These are phyloP conservation scores for Hanseniaspora gamundiae DNA, from an alignment of 1,139 yeast species.

Conservation along the genomic window DNA sequence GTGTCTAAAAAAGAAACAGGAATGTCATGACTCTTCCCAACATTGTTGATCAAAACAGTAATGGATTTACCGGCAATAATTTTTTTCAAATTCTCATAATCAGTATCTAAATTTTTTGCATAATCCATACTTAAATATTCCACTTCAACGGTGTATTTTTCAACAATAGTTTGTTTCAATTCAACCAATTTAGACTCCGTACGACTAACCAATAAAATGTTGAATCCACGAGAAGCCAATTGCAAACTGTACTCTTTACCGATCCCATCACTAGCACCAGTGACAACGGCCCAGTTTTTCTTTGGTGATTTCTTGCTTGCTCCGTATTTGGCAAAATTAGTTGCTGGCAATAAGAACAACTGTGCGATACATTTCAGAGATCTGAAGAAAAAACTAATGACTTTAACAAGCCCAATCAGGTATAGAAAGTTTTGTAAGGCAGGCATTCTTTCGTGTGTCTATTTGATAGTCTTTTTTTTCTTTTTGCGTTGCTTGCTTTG, in stretches of 20 bases:
- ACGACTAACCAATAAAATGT: conserved; percentile 72
- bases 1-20: conserved; percentile 92
- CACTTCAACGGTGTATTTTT: conserved; percentile 48
- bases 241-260: conserved; percentile 87
- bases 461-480: background rate
- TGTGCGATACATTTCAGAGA: conserved; percentile 29
- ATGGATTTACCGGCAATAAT: conserved; percentile 39
- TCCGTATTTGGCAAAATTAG: conserved; percentile 61
- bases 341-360: conserved; percentile 51
- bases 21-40: conserved; percentile 87
- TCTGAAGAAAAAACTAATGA: conserved; percentile 3
- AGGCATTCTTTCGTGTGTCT: background rate
- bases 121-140: conserved; percentile 72
- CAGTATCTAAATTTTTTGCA: conserved; percentile 22
- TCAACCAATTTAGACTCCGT: conserved; percentile 64
- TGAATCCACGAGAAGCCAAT: conserved; percentile 76
- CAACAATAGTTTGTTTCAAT: conserved; percentile 51
- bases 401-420: conserved; percentile 1
- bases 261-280: conserved; percentile 97
- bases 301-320: conserved; percentile 28
- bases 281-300: conserved; percentile 70
- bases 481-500: too few relatives aligned
- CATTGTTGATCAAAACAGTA: conserved; percentile 76
- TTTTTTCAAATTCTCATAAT: conserved; percentile 4
- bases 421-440: conserved; percentile 1